Conservation (phyloP, 345 rosid genomes). For the Eucalyptus marginata region DNA sequence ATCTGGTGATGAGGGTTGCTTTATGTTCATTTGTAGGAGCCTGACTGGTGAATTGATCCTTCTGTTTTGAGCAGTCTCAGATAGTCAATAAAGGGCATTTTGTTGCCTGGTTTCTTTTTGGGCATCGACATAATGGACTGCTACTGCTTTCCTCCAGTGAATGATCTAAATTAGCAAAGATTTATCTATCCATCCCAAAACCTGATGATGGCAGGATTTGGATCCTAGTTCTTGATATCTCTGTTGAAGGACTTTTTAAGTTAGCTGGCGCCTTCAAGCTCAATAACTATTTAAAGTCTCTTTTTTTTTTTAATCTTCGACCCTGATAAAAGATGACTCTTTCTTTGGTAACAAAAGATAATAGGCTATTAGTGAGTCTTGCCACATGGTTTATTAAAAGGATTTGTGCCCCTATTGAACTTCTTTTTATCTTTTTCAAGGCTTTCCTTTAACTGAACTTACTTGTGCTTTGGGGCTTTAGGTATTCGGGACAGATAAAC, state of each 20-base stretch:
- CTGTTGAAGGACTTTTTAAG: not conserved
- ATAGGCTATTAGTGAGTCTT: not conserved
- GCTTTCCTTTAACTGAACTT: not conserved
- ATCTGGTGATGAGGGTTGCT: conserved; percentile 27
- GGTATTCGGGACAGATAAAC: conserved; percentile 60
- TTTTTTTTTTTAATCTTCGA: not conserved
- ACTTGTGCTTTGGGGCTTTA: not conserved
- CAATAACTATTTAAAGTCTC: not conserved
- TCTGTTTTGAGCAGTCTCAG: not conserved
- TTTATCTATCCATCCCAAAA: not conserved
- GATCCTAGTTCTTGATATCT: not conserved
- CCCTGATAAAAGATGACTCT: not conserved
- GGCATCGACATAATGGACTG: not conserved
- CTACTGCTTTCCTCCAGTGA: not conserved
- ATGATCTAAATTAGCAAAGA: not conserved
- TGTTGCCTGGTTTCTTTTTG: not conserved
- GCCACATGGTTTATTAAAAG: not conserved
- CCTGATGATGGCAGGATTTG: not conserved
- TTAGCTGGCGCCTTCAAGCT: not conserved
- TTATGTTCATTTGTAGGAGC: not conserved
- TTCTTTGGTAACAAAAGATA: not conserved
- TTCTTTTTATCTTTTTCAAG: not conserved
- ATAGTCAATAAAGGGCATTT: not conserved
- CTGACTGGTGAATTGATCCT: not conserved
- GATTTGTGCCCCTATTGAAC: not conserved